These are phyloP conservation scores for Fibroporia radiculosa DNA, from an alignment of 768 basidiomycete species.

Conservation along the genomic window DNA sequence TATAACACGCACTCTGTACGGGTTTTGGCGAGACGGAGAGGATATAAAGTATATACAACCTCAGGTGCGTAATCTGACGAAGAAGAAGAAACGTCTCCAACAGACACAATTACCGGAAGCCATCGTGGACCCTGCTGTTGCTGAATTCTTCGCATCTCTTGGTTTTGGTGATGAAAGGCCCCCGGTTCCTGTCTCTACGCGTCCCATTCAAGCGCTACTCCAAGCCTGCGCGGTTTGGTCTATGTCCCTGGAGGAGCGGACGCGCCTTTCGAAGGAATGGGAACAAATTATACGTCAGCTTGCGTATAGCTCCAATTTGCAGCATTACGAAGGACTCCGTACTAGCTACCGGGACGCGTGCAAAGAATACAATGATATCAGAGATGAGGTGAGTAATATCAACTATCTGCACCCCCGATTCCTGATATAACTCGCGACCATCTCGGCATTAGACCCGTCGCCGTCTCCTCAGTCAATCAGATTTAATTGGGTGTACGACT, in stretches of 20 bases:
- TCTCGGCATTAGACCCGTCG: slow-evolving; percentile 40
- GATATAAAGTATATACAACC: slow-evolving; percentile 41
- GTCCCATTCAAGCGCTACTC: background rate
- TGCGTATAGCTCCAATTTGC: slow-evolving; percentile 22
- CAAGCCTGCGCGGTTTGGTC: slow-evolving; percentile 39
- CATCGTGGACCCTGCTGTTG: slow-evolving; percentile 26
- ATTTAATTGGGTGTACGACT: slow-evolving; percentile 73
- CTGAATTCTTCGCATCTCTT: slow-evolving; percentile 27
- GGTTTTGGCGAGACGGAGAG: slow-evolving; percentile 39
- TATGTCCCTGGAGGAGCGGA: slow-evolving; percentile 45
- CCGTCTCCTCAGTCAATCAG: slow-evolving; percentile 41
- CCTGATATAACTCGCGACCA: background rate
- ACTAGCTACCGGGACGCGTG: slow-evolving; percentile 33
- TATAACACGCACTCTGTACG: slow-evolving; percentile 28
- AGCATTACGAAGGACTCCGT: slow-evolving; percentile 37
- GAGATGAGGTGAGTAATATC: slow-evolving; percentile 41
- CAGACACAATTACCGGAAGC: slow-evolving; percentile 11
- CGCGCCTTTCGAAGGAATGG: slow-evolving; percentile 39
- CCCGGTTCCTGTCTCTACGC: background rate
- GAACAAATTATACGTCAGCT: slow-evolving; percentile 29
- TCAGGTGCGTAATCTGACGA: background rate
- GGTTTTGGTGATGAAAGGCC: background rate
- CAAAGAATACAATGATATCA: slow-evolving; percentile 30
- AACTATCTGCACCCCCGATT: background rate
- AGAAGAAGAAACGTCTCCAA: no score